Evolutionary conservation across 768 basidiomycete genomes (phyloP), one percentile per base, ranked within the genome.

Genomic region (Panaeolus cyanescens): DNA sequence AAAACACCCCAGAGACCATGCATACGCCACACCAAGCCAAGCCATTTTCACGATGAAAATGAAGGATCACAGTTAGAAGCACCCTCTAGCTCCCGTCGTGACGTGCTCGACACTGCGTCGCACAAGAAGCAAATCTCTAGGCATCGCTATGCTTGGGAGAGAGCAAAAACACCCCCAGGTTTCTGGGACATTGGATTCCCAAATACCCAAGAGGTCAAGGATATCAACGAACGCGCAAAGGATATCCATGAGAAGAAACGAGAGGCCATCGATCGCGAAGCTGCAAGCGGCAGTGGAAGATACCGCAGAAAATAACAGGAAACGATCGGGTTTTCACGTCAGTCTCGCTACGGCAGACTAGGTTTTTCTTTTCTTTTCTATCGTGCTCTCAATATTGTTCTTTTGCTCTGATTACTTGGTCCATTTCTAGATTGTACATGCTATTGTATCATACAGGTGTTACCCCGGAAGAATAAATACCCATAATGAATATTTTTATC

Each of bases 111-210:
- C 62, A 81, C 74, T 68, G 75, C 75, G 12, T 74, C 79, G n/a
- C 92, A 91, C 69, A 86, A 85, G 73, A 82, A 90, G 63, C 75
- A 79, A 6, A 88, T 93, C 55, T 92, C 90, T 34, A 80, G 88
- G 31, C 91, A 93, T 71, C 81, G 90, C 15, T 81, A 87, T 61
- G 81, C 87, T 19, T 93, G 90, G 91, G 80, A 79, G 30, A 80
- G 85, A 50, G 80, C 87, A 1, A 82, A 79, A 55, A 95, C 93
- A 1, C 95, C 95, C 10, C 93, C 93, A 0, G 87, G 86, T 15
- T 96, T 92, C 74, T 96, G 94, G 92, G 81, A 89, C 59, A 95
- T 96, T 60, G 93, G 91, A 1, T 96, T 98, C 70, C 95, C 95
- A 1, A 79, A 81, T 64, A 95, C 95, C 3, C 95, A 96, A 72